Evolutionary conservation across 306 rosid genomes (phyloP).

Genomic region (Castanea mollissima): DNA sequence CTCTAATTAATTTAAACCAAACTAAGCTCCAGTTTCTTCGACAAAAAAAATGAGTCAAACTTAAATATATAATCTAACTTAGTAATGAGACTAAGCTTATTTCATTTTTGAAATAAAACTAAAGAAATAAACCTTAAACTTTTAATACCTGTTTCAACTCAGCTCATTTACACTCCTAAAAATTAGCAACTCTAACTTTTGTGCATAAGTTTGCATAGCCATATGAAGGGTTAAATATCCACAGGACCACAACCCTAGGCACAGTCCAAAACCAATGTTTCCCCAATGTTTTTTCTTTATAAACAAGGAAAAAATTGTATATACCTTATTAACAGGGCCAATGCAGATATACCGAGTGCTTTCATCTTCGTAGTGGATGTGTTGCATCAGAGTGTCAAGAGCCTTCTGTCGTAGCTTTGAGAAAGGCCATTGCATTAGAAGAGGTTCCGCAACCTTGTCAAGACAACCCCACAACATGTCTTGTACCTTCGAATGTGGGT

Average conservation of each 20-base stretch:
- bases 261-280: background rate
- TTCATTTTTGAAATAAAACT: too few species aligned
- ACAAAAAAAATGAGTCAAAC: too few species aligned
- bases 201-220: background rate
- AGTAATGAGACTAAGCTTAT: too few species aligned
- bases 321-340: constrained; percentile 71
- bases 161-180: too few species aligned
- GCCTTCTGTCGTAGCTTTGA: constrained; percentile 62
- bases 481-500: constrained; percentile 39
- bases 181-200: background rate
- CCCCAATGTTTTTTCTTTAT: background rate
- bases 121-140: too few species aligned
- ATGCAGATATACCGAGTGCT: constrained; percentile 59
- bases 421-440: constrained; percentile 57
- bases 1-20: too few species aligned
- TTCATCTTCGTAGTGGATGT: constrained; percentile 71
- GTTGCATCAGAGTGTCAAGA: constrained; percentile 48
- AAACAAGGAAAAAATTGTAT: too few species aligned
- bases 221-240: background rate
- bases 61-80: too few species aligned
- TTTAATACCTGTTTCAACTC: too few species aligned
- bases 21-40: too few species aligned
- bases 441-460: constrained; percentile 55
- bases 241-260: background rate
- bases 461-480: constrained; percentile 56